Conservation (phyloP, 345 rosid species). For the Populus deltoides region DNA sequence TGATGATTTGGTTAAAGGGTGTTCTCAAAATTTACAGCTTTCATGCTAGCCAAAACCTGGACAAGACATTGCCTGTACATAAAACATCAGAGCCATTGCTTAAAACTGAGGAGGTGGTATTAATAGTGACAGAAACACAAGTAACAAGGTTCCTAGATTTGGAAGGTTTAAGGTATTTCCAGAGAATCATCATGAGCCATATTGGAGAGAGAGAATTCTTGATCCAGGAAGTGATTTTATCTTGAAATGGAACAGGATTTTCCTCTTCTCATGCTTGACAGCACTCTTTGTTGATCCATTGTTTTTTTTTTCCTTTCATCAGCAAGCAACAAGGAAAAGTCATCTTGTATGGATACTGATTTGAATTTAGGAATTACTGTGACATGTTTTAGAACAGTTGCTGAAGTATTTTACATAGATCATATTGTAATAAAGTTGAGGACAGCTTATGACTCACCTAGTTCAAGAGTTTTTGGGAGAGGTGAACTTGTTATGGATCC, state of each 20-base stretch:
- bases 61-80: constrained; percentile 43
- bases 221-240: constrained; percentile 68
- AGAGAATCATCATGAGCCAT: constrained; percentile 41
- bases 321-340: constrained; percentile 33
- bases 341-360: constrained; percentile 59
- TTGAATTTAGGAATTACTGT: constrained; percentile 60
- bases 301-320: constrained; percentile 72
- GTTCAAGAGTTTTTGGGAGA: constrained; percentile 75
- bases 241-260: constrained; percentile 61
- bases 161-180: constrained; percentile 56
- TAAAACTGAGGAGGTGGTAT: constrained; percentile 28
- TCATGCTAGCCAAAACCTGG: constrained; percentile 19
- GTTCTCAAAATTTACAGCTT: constrained; percentile 34
- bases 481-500: constrained; percentile 82
- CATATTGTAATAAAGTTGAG: constrained; percentile 64
- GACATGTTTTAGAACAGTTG: constrained; percentile 64
- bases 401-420: constrained; percentile 64
- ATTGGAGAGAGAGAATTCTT: constrained; percentile 42
- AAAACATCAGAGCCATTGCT: constrained; percentile 41
- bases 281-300: constrained; percentile 84
- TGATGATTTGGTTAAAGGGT: constrained; percentile 4
- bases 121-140: constrained; percentile 13
- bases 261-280: constrained; percentile 69
- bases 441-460: constrained; percentile 72
- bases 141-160: constrained; percentile 32